Percentiles rank a stretch among this genome's conserved stretches.
These are phyloP conservation scores for Vanderwaltozyma yarrowii DNA, from an alignment of 805 yeast species.

Conservation along the genomic window DNA sequence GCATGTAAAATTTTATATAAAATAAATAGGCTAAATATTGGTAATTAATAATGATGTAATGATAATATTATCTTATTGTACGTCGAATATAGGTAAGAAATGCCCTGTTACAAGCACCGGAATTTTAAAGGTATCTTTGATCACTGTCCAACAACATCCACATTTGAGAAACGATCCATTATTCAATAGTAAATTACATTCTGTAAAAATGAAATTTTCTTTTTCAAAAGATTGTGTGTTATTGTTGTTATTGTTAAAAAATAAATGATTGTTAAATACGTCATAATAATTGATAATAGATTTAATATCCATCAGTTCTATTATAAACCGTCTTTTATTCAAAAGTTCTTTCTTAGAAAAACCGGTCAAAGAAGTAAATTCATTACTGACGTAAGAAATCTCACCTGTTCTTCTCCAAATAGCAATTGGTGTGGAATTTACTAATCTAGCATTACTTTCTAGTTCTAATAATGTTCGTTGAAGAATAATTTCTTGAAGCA, in stretches of 20 bases:
- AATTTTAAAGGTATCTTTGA: constrained; percentile 71
- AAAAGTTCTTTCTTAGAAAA: constrained; percentile 48
- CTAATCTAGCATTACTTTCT: constrained; percentile 36
- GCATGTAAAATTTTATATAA: too few species aligned
- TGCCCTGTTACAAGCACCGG: constrained; percentile 82
- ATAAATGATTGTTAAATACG: constrained; percentile 50
- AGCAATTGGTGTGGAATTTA: constrained; percentile 65
- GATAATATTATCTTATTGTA: not conserved
- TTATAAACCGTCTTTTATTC: constrained; percentile 54
- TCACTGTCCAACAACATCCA: constrained; percentile 78
- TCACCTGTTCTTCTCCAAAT: constrained; percentile 86
- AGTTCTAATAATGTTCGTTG: constrained; percentile 49
- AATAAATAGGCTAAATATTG: too few species aligned
- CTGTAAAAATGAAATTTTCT: constrained; percentile 22
- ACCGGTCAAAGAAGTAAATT: constrained; percentile 60
- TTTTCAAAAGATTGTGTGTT: constrained; percentile 5
- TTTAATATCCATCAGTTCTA: constrained; percentile 76
- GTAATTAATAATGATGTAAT: too few species aligned
- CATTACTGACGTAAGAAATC: constrained; percentile 68
- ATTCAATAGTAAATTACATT: constrained; percentile 32
- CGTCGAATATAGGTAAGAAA: constrained; percentile 50
- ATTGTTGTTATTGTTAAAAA: constrained; percentile 22
- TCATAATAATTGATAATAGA: constrained; percentile 64
- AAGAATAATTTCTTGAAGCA: constrained; percentile 49
- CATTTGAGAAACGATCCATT: constrained; percentile 41